Evolutionary conservation across 768 basidiomycete genomes (phyloP), one percentile per base, ranked within the genome.

Genomic region (Coprinellus micaceus): DNA sequence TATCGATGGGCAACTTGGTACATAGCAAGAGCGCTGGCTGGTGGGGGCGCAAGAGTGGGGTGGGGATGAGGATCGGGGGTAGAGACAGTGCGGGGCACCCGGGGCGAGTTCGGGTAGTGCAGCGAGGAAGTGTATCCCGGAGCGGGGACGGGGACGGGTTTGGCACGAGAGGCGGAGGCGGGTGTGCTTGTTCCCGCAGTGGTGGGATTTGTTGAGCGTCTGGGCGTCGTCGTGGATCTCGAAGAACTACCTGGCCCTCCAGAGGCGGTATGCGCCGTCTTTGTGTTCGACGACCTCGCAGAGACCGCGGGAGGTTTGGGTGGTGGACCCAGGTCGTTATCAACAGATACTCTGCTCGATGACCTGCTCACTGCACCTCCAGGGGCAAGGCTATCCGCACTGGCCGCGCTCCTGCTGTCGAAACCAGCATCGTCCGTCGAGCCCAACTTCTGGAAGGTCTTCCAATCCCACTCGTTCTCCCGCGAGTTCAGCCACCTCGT

Each of bases 1-100:
- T 91, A 92, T 51, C 88, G 78, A 71, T 92, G 88, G 3, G 88
- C 86, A 11, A 89, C 77, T 60, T 87, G 86, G 70, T 89, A 92
- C 61, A 91, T 80, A 0, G 84, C 82, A 47, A 92, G 68, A 1
- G 89, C 88, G 22, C 86, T 88, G 12, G 88, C 88, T 15, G 88
- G 82, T 3, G 74, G 69, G 6, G 86, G 86, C 3, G 79, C 60
- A 5, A 81, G 73, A 0, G 83, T 82, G 10, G 89, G 89, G 63
- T 91, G 89, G 0, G 79, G 70, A 67, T 92, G 87, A 2, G 89
- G 89, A 63, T 91, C 89, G 11, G 77, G 71, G 70, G 61, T 44
- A 71, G 71, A 6, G 33, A 33, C 13, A 13, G 6, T 21, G 73
- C 81, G 74, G 53, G 71, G 71, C 19, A 74, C 61, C 37, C 77